Evolutionary conservation across 352 stramenopile species (phyloP).

Genomic region (Phytopythium mirpurense): DNA sequence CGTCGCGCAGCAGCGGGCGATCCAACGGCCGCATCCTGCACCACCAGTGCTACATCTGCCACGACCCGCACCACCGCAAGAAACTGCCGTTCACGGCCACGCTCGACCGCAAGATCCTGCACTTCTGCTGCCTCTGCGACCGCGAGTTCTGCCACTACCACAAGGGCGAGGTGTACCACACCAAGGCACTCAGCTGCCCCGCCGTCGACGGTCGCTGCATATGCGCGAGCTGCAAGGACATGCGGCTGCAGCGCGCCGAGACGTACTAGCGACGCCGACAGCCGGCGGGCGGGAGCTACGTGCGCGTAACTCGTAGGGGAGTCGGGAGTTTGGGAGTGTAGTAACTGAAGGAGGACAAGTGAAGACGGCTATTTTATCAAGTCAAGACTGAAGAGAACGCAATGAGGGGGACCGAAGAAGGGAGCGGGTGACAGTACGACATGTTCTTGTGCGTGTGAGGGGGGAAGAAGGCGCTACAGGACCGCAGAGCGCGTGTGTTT

Average conservation of each 20-base stretch:
- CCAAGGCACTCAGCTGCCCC: constrained; percentile 70
- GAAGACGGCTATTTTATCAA: too few relatives aligned
- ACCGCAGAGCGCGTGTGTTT: constrained; percentile 30
- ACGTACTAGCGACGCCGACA: constrained; percentile 27
- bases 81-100: constrained; percentile 57
- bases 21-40: constrained; percentile 20
- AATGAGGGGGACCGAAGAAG: too few relatives aligned
- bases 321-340: too few relatives aligned
- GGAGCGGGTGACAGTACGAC: too few relatives aligned
- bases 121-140: constrained; percentile 80
- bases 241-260: constrained; percentile 42
- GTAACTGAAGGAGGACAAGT: too few relatives aligned
- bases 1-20: constrained; percentile 32
- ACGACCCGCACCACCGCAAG: constrained; percentile 57
- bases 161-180: constrained; percentile 74
- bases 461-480: too few relatives aligned
- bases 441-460: too few relatives aligned
- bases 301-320: too few relatives aligned
- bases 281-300: background rate
- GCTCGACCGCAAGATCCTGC: constrained; percentile 64
- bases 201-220: constrained; percentile 75
- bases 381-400: too few relatives aligned
- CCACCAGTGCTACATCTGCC: constrained; percentile 75
- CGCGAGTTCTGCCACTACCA: constrained; percentile 82
- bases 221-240: constrained; percentile 67